Evolutionary conservation across 2,329 filamentous ascomycete species (phyloP), one percentile per base, ranked within the genome.

Genomic region (Diaporthe sp.): DNA sequence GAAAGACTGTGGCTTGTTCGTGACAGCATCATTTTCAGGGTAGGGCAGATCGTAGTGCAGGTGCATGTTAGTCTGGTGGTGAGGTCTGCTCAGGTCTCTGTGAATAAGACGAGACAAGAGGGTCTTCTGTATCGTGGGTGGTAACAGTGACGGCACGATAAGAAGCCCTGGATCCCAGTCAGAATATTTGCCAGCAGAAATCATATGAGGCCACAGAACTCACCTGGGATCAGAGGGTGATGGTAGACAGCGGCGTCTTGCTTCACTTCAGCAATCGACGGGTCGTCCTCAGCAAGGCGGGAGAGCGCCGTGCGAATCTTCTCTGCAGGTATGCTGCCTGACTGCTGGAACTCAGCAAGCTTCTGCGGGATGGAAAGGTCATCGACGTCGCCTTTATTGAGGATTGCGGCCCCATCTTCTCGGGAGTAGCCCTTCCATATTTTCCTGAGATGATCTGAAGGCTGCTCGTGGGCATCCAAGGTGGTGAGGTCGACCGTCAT

Each of bases 51-150:
- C 61, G 76, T 80, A 83, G 77, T 84, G 82, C 4, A 81, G 82
- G 55, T 84, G 83, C 72, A 98, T 86, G 83, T 98, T 99, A 70
- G 96, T 98, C 80, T 94, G 90, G 82, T 98, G 95, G 5, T 86
- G 82, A 4, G 92, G 90, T 77, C 93, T 88, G 75, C 91, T 91
- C 19, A 97, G 88, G 81, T 96, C 93, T 58, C 85, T 79, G 77
- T 84, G 83, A 40, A 98, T 86, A 76, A 98, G 89, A 72, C 90
- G 91, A 58, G 91, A 90, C 7, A 98, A 88, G 3, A 98, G 87
- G 50, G 86, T 84, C 75, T 88, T 85, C 82, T 99, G 97, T 19
- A 94, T 86, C 8, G 85, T 80, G 22, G 90, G 88, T 6, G 95
- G 92, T 13, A 98, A 85, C 12, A 98, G 86, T 35, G 89, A 89